Base-by-base conservation (phyloP, 2,329 filamentous ascomycete species). In the Apiospora arundinis region DNA sequence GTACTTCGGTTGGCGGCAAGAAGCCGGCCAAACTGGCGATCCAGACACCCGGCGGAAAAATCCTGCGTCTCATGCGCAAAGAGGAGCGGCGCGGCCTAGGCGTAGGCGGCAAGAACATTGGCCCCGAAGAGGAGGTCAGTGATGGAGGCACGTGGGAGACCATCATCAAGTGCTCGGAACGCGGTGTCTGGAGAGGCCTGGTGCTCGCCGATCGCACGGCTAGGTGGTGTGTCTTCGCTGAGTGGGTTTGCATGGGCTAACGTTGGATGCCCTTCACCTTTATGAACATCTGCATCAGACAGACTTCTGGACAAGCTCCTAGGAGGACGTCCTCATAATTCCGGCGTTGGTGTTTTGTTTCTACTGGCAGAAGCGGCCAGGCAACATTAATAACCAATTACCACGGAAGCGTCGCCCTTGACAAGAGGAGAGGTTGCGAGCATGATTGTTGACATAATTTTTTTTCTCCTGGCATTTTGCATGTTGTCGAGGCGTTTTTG, bases 11-110 rank as follows among this genome's bases (percentile, higher is more conserved):
- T 71, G 84, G 87, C 49, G 87, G 87, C 37, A 90, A 91, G 79
- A 99, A 99, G 81, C 95, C 96, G 2, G 96, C 96, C 6, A 99
- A 99, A 82, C 83, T 99, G 70, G 96, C 96, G 0, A 95, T 99
- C 70, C 96, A 99, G 82, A 94, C 93, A 7, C 96, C 96, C 0
- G 93, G 92, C 42, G 96, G 97, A 73, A 98, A 98, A 84, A 98
- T 99, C 76, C 89, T 98, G 72, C 88, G 96, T 69, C 86, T 97
- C 78, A 94, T 94, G 86, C 87, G 93, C 76, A 95, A 95, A 84
- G 93, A 91, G 76, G 92, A 94, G 74, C 86, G 88, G 77, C 88
- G 86, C 40, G 86, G 84, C 66, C 84, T 85, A 32, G 85, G 84
- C 65, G 81, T 80, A 68, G 83, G 83, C 70, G 82, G 80, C 44